A percentile compares a stretch with the other conserved stretches of the same genome.
Evolutionary conservation across 371 early-diverging fungal genomes (phyloP).

Genomic region (Mortierella sp.): DNA sequence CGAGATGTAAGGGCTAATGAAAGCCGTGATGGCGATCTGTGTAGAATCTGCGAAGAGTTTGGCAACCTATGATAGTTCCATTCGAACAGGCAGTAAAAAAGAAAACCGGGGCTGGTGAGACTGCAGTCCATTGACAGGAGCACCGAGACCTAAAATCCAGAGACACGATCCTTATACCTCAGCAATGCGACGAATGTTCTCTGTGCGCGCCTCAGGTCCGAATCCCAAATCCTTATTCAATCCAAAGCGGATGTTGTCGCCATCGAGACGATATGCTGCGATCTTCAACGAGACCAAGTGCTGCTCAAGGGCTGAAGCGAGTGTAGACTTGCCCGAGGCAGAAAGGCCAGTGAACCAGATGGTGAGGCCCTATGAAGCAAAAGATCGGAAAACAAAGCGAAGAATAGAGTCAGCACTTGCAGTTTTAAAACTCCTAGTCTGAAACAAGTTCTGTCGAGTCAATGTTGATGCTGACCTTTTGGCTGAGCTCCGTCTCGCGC

Average conservation of each 20-base stretch:
- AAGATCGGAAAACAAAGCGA: neutral
- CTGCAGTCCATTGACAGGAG: neutral
- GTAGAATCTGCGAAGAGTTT: slow-evolving; percentile 92
- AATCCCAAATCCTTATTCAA: slow-evolving; percentile 95
- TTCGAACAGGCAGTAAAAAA: slow-evolving; percentile 6
- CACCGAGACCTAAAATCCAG: too few relatives aligned
- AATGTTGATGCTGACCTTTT: slow-evolving; percentile 62
- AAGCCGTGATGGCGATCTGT: slow-evolving; percentile 85
- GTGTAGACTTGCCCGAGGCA: slow-evolving; percentile 93
- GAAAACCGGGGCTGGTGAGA: neutral
- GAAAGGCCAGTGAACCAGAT: slow-evolving; percentile 96
- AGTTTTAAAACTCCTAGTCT: neutral
- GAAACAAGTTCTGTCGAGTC: neutral
- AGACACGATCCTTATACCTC: slow-evolving; percentile 63
- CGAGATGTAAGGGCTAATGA: slow-evolving; percentile 88
- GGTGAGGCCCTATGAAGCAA: slow-evolving; percentile 73
- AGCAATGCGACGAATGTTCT: slow-evolving; percentile 93
- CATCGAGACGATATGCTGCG: slow-evolving; percentile 89
- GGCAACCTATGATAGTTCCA: slow-evolving; percentile 65
- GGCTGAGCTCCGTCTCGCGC: slow-evolving; percentile 76
- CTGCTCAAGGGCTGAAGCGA: slow-evolving; percentile 92
- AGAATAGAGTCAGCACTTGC: neutral
- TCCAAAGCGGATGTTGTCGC: slow-evolving; percentile 96
- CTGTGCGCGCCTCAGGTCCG: slow-evolving; percentile 89
- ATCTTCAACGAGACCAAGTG: slow-evolving; percentile 78